phyloP scores from a whole-genome alignment of 192 early-diverging fungal species.

The Backusella tuberculispora region DNA sequence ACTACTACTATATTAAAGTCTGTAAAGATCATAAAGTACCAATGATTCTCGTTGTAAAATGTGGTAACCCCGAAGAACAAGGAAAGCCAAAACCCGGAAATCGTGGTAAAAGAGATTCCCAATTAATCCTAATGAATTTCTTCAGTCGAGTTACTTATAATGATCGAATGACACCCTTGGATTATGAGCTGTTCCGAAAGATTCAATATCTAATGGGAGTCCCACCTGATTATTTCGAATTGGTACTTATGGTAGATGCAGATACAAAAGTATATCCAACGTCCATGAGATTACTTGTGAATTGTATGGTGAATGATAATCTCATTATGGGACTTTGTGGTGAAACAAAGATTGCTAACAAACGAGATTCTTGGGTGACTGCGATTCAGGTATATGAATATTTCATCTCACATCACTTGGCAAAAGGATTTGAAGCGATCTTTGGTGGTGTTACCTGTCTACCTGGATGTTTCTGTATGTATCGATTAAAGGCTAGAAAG shows the following conservation, averaged over 20 bases:
- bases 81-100: slow-evolving; percentile 83
- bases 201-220: slow-evolving; percentile 82
- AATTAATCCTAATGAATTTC: slow-evolving; percentile 96
- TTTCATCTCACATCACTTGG: slow-evolving; percentile 96
- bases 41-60: slow-evolving; percentile 72
- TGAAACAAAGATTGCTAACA: slow-evolving; percentile 97
- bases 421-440: slow-evolving; percentile 92
- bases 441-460: slow-evolving; percentile 99
- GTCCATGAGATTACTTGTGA: slow-evolving; percentile 80
- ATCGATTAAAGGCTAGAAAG: slow-evolving; percentile 88
- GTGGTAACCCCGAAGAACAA: slow-evolving; percentile 69
- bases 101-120: slow-evolving; percentile 96
- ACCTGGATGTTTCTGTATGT: slow-evolving; percentile 98
- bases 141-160: slow-evolving; percentile 83
- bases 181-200: slow-evolving; percentile 92
- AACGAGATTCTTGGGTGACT: slow-evolving; percentile 85
- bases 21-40: slow-evolving; percentile 68
- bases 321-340: slow-evolving; percentile 97
- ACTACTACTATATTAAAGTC: slow-evolving; percentile 13
- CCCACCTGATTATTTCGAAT: slow-evolving; percentile 85
- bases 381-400: slow-evolving; percentile 98
- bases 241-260: slow-evolving; percentile 88
- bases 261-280: slow-evolving; percentile 84
- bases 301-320: slow-evolving; percentile 90
- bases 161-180: slow-evolving; percentile 89